Evolutionary conservation across 106 monocot genomes (phyloP), one percentile per base, ranked within the genome.

Genomic region (Dendrobium huoshanense): DNA sequence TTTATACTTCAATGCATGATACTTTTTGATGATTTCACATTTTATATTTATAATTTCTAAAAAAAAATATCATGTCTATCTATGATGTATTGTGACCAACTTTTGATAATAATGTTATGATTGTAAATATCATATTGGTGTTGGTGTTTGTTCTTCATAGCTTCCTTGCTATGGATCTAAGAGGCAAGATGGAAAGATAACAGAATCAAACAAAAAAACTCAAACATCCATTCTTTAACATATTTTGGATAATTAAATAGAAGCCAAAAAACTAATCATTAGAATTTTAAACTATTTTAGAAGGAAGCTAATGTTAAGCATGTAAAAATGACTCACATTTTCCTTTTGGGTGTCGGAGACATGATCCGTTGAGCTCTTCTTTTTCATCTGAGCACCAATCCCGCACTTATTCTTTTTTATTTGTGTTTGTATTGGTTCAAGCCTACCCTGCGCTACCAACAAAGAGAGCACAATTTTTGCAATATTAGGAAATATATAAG

Each of bases 401-500:
- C 99, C 99, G 41, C 85, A 80, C 75, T 95, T 95, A 77, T 99
- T 95, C 51, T 93, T 99, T 87, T 95, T 99, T 41, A 95, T 84
- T 75, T 83, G 85, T 70, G 91, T 86, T 84, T 93, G 85, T 55
- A 99, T 5, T 19, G 99, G 99, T 61, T 95, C 99, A 75, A 99
- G 84, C 77, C 89, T 95, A 31, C 99, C 99, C 99, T 99, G 87
- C 77, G 80, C 41, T 44, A 84, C 16, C 45, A 79, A 75, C 13
- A 7, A 78, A 58, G 24, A 20, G 29, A 29, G 16, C 18, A 59
- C 31, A 31, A 59, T 58, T 78, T 18, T 51, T 7, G 9, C 20
- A 61, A 18, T 41, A 18, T 58, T n/a, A 59, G 19, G 20, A 55
- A 18, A n/a, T 18, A 78, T 59, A 41, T 41, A 31, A 37, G 24